Evolutionary conservation across 176 grass and related monocot genomes (phyloP).

Genomic region (Juncus effusus): DNA sequence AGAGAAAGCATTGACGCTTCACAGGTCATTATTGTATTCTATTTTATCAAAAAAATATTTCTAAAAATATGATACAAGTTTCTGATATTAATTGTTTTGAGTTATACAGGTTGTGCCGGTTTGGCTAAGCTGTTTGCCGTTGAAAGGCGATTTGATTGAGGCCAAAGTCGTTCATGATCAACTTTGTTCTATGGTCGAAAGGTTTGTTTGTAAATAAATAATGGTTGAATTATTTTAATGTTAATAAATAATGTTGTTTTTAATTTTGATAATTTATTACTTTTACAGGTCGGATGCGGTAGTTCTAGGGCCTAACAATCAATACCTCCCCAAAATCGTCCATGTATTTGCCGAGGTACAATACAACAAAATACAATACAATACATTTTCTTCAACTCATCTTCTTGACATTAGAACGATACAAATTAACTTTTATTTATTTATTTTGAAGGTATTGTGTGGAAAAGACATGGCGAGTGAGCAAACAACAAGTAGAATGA

Average conservation of each 20-base stretch:
- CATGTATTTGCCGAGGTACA: constrained; percentile 81
- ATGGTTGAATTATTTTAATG: too few species aligned
- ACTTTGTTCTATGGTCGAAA: constrained; percentile 94
- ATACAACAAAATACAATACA: too few species aligned
- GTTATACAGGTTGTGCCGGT: constrained; percentile 66
- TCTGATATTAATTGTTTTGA: constrained; percentile 9
- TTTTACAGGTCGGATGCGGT: constrained; percentile 65
- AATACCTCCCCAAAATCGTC: constrained; percentile 75
- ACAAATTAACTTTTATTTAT: too few species aligned
- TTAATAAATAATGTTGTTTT: too few species aligned
- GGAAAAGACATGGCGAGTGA: constrained; percentile 75
- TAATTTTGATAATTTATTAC: constrained; percentile 18
- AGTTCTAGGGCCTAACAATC: constrained; percentile 73
- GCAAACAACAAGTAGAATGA: constrained; percentile 57
- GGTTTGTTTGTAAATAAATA: constrained; percentile 52
- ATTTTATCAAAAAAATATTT: neutral
- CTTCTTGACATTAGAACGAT: too few species aligned
- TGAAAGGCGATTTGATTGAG: constrained; percentile 97
- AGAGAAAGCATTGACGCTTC: constrained; percentile 72
- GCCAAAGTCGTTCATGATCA: constrained; percentile 95
- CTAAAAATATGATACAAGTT: neutral
- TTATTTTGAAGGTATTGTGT: constrained; percentile 49
- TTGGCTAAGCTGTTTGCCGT: constrained; percentile 85
- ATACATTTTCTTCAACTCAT: too few species aligned
- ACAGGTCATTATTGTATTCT: constrained; percentile 46